Base-by-base conservation (phyloP, 1,284 basidiomycete genomes). In the Irpex rosettiformis region DNA sequence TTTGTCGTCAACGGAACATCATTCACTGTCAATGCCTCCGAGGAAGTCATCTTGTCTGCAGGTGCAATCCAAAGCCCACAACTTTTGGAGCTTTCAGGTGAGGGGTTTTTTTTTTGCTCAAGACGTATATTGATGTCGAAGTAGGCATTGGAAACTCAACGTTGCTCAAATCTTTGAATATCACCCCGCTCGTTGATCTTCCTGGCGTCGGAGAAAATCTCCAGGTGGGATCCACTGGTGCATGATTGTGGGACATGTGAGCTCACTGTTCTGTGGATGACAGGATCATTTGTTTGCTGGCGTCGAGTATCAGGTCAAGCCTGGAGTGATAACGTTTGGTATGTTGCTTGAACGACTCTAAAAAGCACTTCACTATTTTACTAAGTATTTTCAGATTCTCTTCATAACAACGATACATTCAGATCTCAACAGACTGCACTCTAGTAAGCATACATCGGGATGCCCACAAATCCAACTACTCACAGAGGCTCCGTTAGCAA, bases 31-130 rank as follows among this genome's bases (percentile, higher is more conserved):
- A 30, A 49, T 16, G 64, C 58, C 16, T 21, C 30, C 13, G 57
- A 59, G 24, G 65, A 67, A 54, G 60, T 67, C 25, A 62, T 67
- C 4, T 51, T 65, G 8, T 60, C 61, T 18, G 53, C 62, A 40
- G 64, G 67, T 30, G 56, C 65, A 5, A 52, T 62, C 16, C 65
- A 66, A 22, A 67, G 65, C 4, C 68, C 67, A 6, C 68, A 71
- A n/a, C 27, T 70, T 6, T 62, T 71, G 8, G 63, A 69, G 53
- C 60, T 69, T 2, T 68, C 67, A 18, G 69, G 69, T 58, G 33
- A 42, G 25, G 7, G 21, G n/a, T 13, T 13, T 11, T 16, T 18
- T 54, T 16, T 24, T 52, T n/a, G n/a, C n/a, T n/a, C 30, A 33
- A 16, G n/a, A 21, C 42, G 7, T 7, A 21, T n/a, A n/a, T n/a